A percentile compares a stretch with the other conserved stretches of the same genome.
phyloP scores from a whole-genome alignment of 768 basidiomycete species.

The Kwoniella mangroviensis region DNA sequence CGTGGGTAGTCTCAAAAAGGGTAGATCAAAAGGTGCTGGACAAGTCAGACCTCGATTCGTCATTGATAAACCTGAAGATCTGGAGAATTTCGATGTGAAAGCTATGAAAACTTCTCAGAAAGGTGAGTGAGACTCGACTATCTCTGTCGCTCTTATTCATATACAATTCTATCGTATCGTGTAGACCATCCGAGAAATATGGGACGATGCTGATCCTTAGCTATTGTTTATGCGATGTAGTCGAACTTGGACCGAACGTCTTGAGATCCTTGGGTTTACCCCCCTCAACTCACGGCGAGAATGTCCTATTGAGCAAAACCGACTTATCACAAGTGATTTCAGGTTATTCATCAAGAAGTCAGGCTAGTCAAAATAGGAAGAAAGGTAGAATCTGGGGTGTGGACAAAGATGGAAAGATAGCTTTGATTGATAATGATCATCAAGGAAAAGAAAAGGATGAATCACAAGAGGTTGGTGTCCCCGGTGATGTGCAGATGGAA shows the following conservation, averaged over 20 bases:
- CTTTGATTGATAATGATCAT: neutral
- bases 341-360: neutral
- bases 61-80: constrained; percentile 11
- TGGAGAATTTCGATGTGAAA: constrained; percentile 17
- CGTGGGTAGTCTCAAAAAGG: neutral
- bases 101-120: constrained; percentile 18
- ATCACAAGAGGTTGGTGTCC: neutral
- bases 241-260: constrained; percentile 17
- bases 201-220: neutral
- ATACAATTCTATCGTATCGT: neutral
- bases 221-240: neutral
- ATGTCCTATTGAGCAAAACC: neutral
- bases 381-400: neutral
- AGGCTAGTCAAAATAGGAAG: neutral
- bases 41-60: neutral
- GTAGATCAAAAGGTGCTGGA: constrained; percentile 2
- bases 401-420: neutral
- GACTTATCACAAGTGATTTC: constrained; percentile 8
- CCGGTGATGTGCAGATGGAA: constrained; percentile 1
- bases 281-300: constrained; percentile 13
- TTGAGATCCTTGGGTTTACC: constrained; percentile 8
- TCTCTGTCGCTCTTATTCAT: neutral
- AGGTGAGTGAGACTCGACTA: constrained; percentile 1
- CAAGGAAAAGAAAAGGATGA: neutral
- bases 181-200: neutral